These are phyloP conservation scores for Mariannaea elegans DNA, from an alignment of 2,329 filamentous ascomycete genomes.

Conservation along the genomic window DNA sequence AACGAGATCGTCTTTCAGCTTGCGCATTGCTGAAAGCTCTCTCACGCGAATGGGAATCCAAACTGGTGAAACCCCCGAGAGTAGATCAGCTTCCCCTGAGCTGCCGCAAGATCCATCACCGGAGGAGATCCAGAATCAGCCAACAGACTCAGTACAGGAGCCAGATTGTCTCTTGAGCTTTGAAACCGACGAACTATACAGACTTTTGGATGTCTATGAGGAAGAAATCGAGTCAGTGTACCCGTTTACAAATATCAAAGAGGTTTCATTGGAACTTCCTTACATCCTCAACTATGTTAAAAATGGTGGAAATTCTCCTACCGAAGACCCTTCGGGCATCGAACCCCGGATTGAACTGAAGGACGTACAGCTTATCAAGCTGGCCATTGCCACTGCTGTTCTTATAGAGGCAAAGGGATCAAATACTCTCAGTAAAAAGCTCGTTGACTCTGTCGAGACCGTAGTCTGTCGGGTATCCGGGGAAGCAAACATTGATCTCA, in stretches of 20 bases:
- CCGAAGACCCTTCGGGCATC: neutral
- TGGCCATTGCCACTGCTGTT: constrained; percentile 46
- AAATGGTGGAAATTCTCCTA: neutral
- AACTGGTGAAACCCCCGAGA: constrained; percentile 38
- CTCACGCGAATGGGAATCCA: constrained; percentile 48
- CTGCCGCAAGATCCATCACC: constrained; percentile 42
- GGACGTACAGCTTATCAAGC: constrained; percentile 44
- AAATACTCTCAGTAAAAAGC: constrained; percentile 37
- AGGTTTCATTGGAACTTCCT: constrained; percentile 1
- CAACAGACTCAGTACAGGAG: neutral
- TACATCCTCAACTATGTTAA: constrained; percentile 6
- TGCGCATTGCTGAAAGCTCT: constrained; percentile 47
- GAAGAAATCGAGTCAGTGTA: constrained; percentile 52
- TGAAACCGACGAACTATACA: constrained; percentile 8
- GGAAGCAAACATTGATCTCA: constrained; percentile 12
- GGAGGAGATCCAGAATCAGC: neutral
- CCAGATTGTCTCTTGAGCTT: constrained; percentile 14
- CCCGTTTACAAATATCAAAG: constrained; percentile 43
- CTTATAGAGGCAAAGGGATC: constrained; percentile 46
- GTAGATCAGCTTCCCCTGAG: constrained; percentile 30
- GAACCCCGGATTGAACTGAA: constrained; percentile 22
- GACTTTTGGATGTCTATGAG: constrained; percentile 41
- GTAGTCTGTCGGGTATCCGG: neutral
- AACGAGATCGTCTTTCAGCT: constrained; percentile 46
- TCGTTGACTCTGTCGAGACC: constrained; percentile 43